These are phyloP conservation scores for Trichophyton rubrum DNA, from an alignment of 2,329 filamentous ascomycete species.

Conservation along the genomic window DNA sequence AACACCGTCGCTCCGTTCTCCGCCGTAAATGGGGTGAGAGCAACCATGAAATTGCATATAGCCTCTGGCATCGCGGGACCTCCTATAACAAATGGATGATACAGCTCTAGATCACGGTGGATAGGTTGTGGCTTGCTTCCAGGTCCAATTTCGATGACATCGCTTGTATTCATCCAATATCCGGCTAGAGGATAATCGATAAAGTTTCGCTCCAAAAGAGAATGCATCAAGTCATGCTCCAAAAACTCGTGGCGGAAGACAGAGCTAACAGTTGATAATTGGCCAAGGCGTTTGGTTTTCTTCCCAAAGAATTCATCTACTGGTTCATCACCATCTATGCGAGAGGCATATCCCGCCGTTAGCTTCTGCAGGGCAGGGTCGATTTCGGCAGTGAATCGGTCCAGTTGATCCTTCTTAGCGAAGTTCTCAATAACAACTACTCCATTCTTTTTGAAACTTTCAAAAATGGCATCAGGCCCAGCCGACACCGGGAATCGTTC, in stretches of 20 bases:
- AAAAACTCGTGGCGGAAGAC: not conserved
- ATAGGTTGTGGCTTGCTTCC: not conserved
- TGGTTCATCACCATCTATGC: not conserved
- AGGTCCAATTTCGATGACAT: not conserved
- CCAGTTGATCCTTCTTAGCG: not conserved
- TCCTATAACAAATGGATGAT: not conserved
- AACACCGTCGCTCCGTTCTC: not conserved
- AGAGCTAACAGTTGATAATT: not conserved
- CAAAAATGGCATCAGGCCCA: not conserved
- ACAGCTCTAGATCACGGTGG: not conserved
- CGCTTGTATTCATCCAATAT: not conserved
- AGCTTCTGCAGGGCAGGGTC: not conserved
- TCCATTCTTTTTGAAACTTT: not conserved
- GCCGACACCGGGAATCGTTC: not conserved
- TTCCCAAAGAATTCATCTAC: not conserved
- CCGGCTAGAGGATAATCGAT: not conserved
- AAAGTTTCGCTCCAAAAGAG: not conserved
- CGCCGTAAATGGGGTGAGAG: not conserved
- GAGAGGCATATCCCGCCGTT: not conserved
- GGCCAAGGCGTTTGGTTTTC: not conserved
- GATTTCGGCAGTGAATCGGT: not conserved
- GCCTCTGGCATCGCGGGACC: not conserved
- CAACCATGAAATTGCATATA: not conserved
- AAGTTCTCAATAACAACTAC: not conserved
- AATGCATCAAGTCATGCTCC: not conserved